These are phyloP conservation scores for Wickerhamomyces alni DNA, from an alignment of 805 yeast genomes.

Conservation along the genomic window DNA sequence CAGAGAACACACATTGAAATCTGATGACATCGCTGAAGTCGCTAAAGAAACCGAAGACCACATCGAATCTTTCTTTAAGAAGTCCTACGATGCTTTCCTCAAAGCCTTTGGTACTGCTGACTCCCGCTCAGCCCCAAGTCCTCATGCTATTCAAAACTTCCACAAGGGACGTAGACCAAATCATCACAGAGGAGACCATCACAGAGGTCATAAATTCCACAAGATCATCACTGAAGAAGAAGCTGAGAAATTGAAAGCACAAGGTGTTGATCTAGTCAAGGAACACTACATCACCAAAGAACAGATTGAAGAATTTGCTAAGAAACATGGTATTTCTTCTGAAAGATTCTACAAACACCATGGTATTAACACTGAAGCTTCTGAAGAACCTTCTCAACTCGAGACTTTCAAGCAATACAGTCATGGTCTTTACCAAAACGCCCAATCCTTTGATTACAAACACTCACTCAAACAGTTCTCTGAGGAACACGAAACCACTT, in stretches of 20 bases:
- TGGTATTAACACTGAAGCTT: not conserved
- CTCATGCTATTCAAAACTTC: too few species aligned
- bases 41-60: not conserved
- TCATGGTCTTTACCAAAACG: slow-evolving; percentile 10
- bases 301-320: not conserved
- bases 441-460: slow-evolving; percentile 9
- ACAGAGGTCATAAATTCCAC: not conserved
- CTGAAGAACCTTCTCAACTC: not conserved
- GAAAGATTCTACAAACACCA: not conserved
- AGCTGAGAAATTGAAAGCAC: not conserved
- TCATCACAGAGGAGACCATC: too few species aligned
- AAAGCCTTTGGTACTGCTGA: not conserved
- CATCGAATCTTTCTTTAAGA: not conserved
- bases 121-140: too few species aligned
- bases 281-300: not conserved
- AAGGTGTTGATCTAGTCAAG: not conserved
- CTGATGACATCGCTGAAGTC: not conserved
- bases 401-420: slow-evolving; percentile 7
- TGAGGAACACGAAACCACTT: slow-evolving; percentile 6
- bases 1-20: slow-evolving; percentile 3
- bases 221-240: not conserved
- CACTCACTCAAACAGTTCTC: slow-evolving; percentile 9
- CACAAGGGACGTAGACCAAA: too few species aligned
- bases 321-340: not conserved
- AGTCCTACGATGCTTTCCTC: too few species aligned